A percentile compares a stretch with the other conserved stretches of the same genome.
These are phyloP conservation scores for Vigna trinervia DNA, from an alignment of 306 rosid genomes.

Conservation along the genomic window DNA sequence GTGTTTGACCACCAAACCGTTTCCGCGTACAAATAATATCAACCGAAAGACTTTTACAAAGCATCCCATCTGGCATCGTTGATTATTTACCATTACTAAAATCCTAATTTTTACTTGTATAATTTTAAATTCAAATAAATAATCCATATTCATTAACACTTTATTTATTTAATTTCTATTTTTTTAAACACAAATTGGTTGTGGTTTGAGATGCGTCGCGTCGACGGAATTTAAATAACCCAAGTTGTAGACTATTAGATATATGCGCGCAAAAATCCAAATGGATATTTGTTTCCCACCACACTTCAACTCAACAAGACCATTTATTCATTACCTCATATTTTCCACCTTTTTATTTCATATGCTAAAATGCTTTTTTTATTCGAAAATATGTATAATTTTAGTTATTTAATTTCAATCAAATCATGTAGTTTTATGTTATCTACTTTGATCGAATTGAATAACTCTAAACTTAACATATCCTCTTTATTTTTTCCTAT, in stretches of 20 bases:
- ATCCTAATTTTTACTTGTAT: not conserved
- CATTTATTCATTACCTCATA: too few species aligned
- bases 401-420: too few species aligned
- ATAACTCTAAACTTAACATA: too few species aligned
- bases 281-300: not conserved
- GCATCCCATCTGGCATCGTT: not conserved
- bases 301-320: too few species aligned
- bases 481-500: too few species aligned
- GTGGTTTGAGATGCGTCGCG: not conserved
- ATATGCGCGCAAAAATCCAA: not conserved
- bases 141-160: not conserved
- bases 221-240: not conserved
- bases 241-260: not conserved
- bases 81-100: not conserved
- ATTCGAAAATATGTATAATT: too few species aligned
- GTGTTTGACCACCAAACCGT: not conserved
- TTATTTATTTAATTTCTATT: not conserved
- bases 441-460: too few species aligned
- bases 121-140: not conserved
- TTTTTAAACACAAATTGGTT: not conserved
- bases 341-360: too few species aligned
- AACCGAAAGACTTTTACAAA: not conserved
- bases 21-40: slow-evolving; percentile 7
- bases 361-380: too few species aligned
- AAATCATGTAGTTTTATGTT: too few species aligned